Conservation (phyloP, 306 rosid species). For the Acmispon strigosus region DNA sequence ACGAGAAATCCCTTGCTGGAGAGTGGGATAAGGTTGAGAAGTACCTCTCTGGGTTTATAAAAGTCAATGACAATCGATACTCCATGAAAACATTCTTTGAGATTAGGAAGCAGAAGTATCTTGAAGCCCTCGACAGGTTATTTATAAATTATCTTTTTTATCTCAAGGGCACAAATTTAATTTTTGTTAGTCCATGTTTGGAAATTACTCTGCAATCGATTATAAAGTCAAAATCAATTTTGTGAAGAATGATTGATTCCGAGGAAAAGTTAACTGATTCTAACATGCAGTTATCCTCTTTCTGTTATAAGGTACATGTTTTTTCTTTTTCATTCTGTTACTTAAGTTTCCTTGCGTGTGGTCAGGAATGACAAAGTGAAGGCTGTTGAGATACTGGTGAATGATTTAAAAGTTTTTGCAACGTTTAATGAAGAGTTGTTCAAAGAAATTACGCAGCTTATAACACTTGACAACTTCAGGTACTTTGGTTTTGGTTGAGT, state of each 20-base stretch:
- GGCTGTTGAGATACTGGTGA: slow-evolving; percentile 65
- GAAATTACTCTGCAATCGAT: not conserved
- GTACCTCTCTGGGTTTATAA: slow-evolving; percentile 67
- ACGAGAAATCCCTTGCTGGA: slow-evolving; percentile 62
- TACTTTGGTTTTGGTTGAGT: slow-evolving; percentile 22
- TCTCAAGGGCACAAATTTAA: not conserved
- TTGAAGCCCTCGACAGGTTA: slow-evolving; percentile 81
- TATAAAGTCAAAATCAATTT: not conserved
- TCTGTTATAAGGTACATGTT: not conserved
- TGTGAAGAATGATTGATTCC: too few species aligned
- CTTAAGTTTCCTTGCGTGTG: not conserved
- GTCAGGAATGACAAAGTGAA: slow-evolving; percentile 51
- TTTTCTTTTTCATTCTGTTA: not conserved
- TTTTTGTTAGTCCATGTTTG: too few species aligned
- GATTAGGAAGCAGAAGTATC: slow-evolving; percentile 79
- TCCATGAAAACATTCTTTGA: slow-evolving; percentile 76
- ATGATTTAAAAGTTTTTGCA: slow-evolving; percentile 61
- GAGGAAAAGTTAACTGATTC: too few species aligned
- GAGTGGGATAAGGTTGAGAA: slow-evolving; percentile 79
- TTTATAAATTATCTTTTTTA: not conserved
- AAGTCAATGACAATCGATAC: slow-evolving; percentile 64
- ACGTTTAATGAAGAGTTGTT: slow-evolving; percentile 60
- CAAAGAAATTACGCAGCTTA: slow-evolving; percentile 73
- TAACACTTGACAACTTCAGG: slow-evolving; percentile 78
- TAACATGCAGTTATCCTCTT: not conserved